Evolutionary conservation across 345 rosid genomes (phyloP).

Genomic region (Raphanus raphanistrum): DNA sequence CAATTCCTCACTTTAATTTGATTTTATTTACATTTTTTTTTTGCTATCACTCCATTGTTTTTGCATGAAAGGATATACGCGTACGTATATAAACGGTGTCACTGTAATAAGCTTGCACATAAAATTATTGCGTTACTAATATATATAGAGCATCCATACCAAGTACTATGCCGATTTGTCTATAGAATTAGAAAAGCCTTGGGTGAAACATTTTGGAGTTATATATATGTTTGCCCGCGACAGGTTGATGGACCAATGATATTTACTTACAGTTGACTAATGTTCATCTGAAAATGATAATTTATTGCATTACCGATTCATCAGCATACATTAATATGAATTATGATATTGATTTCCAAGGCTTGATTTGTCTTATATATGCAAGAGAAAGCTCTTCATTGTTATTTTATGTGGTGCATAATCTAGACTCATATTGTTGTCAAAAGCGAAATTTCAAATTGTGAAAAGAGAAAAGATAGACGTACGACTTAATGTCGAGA

Average conservation of each 20-base stretch:
- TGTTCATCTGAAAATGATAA: constrained; percentile 3
- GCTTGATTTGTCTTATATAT: constrained; percentile 8
- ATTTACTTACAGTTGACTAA: constrained; percentile 13
- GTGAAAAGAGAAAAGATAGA: constrained; percentile 5
- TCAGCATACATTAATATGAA: not conserved
- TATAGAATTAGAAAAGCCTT: not conserved
- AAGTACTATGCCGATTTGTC: not conserved
- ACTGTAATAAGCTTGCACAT: not conserved
- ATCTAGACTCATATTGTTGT: constrained; percentile 13
- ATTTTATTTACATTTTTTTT: not conserved
- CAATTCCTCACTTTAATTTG: not conserved
- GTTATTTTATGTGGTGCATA: not conserved
- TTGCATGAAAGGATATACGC: not conserved
- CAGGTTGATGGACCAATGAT: not conserved
- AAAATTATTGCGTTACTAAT: not conserved
- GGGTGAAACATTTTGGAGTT: not conserved
- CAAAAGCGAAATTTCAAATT: not conserved
- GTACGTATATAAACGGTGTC: not conserved
- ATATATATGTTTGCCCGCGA: not conserved
- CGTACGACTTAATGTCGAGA: not conserved
- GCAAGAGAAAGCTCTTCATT: constrained; percentile 6
- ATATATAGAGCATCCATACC: constrained; percentile 1
- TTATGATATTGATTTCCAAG: not conserved
- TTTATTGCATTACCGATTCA: not conserved
- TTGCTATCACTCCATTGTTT: not conserved